phyloP scores from a whole-genome alignment of 306 rosid species.

The Quercus dentata region DNA sequence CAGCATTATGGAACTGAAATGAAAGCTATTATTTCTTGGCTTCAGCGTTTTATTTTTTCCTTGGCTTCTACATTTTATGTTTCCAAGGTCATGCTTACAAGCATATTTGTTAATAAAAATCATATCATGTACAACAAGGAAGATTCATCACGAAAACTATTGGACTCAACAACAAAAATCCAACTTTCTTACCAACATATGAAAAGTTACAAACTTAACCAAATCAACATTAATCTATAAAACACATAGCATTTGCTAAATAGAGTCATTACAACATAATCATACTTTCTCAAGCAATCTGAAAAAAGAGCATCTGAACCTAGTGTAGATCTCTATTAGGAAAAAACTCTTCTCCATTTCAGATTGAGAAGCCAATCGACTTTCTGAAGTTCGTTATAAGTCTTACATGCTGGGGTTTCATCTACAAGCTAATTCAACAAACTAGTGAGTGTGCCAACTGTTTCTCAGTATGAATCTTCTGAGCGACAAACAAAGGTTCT shows the following conservation, averaged over 20 bases:
- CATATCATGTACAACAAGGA: not conserved
- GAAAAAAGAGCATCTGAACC: not conserved
- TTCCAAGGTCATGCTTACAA: not conserved
- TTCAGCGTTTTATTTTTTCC: not conserved
- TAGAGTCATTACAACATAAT: not conserved
- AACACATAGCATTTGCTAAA: not conserved
- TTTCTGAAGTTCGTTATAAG: not conserved
- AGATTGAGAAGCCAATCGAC: not conserved
- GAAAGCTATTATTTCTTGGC: not conserved
- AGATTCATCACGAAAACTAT: not conserved
- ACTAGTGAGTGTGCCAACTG: not conserved
- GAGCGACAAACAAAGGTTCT: not conserved
- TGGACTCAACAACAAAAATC: not conserved
- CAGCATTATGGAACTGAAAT: not conserved
- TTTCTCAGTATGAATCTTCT: not conserved
- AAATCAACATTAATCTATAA: not conserved
- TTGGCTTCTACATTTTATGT: not conserved
- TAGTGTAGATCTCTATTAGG: not conserved
- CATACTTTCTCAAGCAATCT: not conserved
- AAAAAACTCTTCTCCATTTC: not conserved
- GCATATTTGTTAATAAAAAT: not conserved
- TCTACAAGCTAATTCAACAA: not conserved
- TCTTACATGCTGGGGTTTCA: not conserved
- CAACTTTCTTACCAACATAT: not conserved
- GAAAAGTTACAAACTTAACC: not conserved